Base-by-base conservation (phyloP, 805 yeast species). In the Babjeviella inositovora region DNA sequence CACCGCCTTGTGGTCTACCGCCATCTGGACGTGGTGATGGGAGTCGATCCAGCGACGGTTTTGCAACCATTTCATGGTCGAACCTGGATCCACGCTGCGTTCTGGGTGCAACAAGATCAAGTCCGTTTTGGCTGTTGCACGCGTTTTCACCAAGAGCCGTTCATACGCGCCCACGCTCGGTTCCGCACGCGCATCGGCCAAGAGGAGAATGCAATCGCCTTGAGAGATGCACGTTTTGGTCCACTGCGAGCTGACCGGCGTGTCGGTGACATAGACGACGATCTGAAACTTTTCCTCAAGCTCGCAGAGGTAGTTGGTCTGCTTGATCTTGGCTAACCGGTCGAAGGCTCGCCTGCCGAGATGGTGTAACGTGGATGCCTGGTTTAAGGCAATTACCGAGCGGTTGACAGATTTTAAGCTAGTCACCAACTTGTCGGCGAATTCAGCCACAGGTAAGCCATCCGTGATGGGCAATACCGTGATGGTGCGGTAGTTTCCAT, bases 261-360 rank as follows among this genome's bases (percentile, higher is more conserved):
- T 71, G 37, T 90, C 97, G 13, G 90, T 85, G 8, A 87, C 70
- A 39, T 87, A 90, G 2, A 87, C 68, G 4, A 90, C 76, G n/a
- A 82, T 75, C 33, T 87, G 81, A 42, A 73, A 80, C 31, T 68
- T 63, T 37, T 85, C 96, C 53, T 87, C 98, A 23, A 90, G 56
- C 34, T 82, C 93, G 0, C 94, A 79, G 41, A 87, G 76, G 38
- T 74, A 80, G 0, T 96, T 94, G 19, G 90, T 68, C 30, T 85
- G 73, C 40, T 81, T 85, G 39, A 90, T 53, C 26, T 74, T 71
- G 0, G 95, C 80, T 22, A 90, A 56, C 34, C 71, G 82, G 44
- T 82, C 93, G 54, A 90, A 90, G 0, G 97, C 96, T 47, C 85
- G 81, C 25, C 81, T 63, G 1, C 98, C 98, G 30, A 87, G 51